These are phyloP conservation scores for Arachnomyces sp. DNA, from an alignment of 2,329 filamentous ascomycete species.

Conservation along the genomic window DNA sequence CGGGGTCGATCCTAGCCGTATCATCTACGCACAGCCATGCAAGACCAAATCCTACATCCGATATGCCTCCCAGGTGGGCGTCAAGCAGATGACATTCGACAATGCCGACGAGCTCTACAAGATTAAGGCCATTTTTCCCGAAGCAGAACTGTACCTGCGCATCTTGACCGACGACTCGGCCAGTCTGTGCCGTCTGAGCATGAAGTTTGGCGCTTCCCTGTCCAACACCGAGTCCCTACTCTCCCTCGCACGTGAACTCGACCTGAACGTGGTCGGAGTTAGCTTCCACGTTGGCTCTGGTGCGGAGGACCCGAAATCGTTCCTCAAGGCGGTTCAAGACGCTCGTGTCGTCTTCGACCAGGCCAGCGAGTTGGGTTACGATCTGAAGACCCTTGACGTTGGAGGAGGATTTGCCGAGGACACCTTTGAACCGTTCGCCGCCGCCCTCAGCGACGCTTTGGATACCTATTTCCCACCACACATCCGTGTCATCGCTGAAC, in stretches of 20 bases:
- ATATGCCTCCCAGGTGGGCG: conserved; percentile 73
- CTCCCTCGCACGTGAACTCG: conserved; percentile 68
- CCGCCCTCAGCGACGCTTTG: conserved; percentile 67
- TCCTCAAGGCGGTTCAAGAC: conserved; percentile 83
- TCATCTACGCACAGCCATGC: conserved; percentile 99
- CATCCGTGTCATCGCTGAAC: conserved; percentile 87
- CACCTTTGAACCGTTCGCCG: conserved; percentile 85
- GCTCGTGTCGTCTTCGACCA: conserved; percentile 84
- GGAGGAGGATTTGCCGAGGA: conserved; percentile 89
- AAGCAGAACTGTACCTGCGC: conserved; percentile 83
- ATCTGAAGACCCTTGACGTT: conserved; percentile 82
- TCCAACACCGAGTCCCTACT: conserved; percentile 73
- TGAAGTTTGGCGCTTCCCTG: conserved; percentile 93
- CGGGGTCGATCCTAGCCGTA: conserved; percentile 77
- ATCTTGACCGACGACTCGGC: conserved; percentile 95
- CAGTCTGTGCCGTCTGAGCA: conserved; percentile 86
- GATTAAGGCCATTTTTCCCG: conserved; percentile 84
- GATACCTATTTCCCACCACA: conserved; percentile 80
- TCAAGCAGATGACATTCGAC: conserved; percentile 99
- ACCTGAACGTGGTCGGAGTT: conserved; percentile 86
- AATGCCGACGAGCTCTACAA: conserved; percentile 97
- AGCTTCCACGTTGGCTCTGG: conserved; percentile 98
- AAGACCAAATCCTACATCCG: conserved; percentile 98
- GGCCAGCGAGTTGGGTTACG: conserved; percentile 66
- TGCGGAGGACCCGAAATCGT: conserved; percentile 85